Base-by-base conservation (phyloP, 2,329 filamentous ascomycete genomes). In the Scedosporium aurantiacum region DNA sequence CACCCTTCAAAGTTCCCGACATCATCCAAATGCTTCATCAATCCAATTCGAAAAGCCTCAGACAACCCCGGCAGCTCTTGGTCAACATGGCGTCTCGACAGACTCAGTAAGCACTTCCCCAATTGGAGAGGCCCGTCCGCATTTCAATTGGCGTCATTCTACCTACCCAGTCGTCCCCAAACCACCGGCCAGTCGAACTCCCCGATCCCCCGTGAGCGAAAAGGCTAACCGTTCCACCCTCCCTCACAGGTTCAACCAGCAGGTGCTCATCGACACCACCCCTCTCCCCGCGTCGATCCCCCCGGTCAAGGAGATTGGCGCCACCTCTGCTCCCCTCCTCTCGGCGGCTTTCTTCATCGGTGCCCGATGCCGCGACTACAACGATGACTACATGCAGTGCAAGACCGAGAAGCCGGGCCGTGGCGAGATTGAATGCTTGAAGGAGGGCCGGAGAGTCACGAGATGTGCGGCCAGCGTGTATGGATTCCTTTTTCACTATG, bases 311-410 rank as follows among this genome's bases (percentile, higher is more conserved):
- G 94, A 99, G 79, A 85, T 99, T 67, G 94, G 94, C 71, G 85
- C 91, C 71, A 96, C 88, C 71, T 97, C 93, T 62, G 94, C 92
- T 45, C 94, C 94, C 61, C 83, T 99, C 54, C 81, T 96, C 63
- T 96, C 90, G 66, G 94, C 94, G 37, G 86, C 91, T 60, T 99
- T 90, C 83, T 99, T 97, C 76, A 99, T 99, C 73, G 94, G 94
- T 65, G 92, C 91, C 67, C 88, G 93, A 72, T 99, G 94, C 86
- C 88, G 84, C 74, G 81, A 89, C 62, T 99, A 92, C 82, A 97
- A 97, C 77, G 94, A 99, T 81, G 94, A 99, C 78, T 99, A 89
- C 79, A 99, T 99, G 93, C 90, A 96, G 80, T 99, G 94, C 88
- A 99, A 99, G 87, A 90, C 85, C 68, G 91, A 97, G 78, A 87